Percentiles rank a stretch among this genome's conserved stretches.
phyloP scores from a whole-genome alignment of 202 grass and related monocot species.

The Sporobolus alterniflorus region DNA sequence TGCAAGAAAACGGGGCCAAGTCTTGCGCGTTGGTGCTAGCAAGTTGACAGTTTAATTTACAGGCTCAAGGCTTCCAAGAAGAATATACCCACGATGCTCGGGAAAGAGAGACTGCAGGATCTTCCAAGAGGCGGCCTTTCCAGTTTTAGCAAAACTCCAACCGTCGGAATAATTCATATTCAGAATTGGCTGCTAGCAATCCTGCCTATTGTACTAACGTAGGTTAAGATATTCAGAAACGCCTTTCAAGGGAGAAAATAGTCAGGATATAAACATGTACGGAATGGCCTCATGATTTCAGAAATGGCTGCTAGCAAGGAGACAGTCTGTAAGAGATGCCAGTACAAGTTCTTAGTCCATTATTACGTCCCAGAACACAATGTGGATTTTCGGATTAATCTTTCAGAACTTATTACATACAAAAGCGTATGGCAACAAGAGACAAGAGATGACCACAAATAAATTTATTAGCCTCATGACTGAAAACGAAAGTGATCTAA shows the following conservation, averaged over 20 bases:
- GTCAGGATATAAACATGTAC: neutral
- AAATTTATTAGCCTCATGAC: neutral
- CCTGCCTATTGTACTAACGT: neutral
- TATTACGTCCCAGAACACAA: neutral
- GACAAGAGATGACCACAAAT: neutral
- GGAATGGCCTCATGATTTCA: neutral
- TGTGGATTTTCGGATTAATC: neutral
- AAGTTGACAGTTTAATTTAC: neutral
- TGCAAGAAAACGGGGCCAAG: conserved; percentile 39
- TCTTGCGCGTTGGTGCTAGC: conserved; percentile 1
- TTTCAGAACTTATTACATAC: neutral
- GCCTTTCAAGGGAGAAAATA: no score
- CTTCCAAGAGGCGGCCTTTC: neutral
- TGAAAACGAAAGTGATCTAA: neutral
- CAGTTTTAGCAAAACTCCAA: neutral
- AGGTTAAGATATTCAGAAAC: no score
- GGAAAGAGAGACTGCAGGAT: neutral
- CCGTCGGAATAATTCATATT: neutral
- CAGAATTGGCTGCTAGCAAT: neutral
- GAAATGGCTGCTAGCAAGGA: neutral
- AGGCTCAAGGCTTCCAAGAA: conserved; percentile 9
- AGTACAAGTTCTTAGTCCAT: neutral
- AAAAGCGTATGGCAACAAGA: neutral
- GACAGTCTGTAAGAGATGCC: neutral
- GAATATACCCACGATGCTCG: neutral